These are phyloP conservation scores for Dioscorea alata DNA, from an alignment of 106 monocot genomes.

Conservation along the genomic window DNA sequence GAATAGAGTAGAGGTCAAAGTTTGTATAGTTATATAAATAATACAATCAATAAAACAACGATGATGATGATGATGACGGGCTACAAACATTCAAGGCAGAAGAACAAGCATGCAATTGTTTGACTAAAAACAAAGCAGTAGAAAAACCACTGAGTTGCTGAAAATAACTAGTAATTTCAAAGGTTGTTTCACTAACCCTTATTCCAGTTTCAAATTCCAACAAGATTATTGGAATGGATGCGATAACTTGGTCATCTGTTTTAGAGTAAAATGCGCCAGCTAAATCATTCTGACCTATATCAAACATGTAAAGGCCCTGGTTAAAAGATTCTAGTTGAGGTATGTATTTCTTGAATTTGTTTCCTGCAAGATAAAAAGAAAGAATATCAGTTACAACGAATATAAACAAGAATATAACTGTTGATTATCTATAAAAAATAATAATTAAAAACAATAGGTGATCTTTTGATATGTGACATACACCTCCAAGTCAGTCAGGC, in stretches of 20 bases:
- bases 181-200: conserved; percentile 34
- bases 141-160: too few species aligned
- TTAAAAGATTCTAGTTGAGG: conserved; percentile 59
- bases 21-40: too few species aligned
- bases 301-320: conserved; percentile 81
- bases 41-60: too few species aligned
- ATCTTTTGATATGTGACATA: too few species aligned
- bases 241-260: conserved; percentile 80
- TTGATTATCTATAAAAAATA: too few species aligned
- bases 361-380: conserved; percentile 30
- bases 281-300: conserved; percentile 94
- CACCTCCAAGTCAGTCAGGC: too few species aligned
- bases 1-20: neutral
- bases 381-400: neutral
- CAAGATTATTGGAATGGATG: conserved; percentile 75
- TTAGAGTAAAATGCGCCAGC: conserved; percentile 77
- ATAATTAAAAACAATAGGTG: too few species aligned
- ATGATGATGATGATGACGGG: too few species aligned
- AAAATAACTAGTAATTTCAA: neutral
- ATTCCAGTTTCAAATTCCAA: conserved; percentile 76
- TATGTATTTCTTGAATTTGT: conserved; percentile 56
- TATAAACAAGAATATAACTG: too few species aligned
- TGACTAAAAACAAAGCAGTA: too few species aligned
- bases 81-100: too few species aligned
- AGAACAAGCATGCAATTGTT: too few species aligned